phyloP scores from a whole-genome alignment of 352 stramenopile genomes.

The Globisporangium uncinulatum region DNA sequence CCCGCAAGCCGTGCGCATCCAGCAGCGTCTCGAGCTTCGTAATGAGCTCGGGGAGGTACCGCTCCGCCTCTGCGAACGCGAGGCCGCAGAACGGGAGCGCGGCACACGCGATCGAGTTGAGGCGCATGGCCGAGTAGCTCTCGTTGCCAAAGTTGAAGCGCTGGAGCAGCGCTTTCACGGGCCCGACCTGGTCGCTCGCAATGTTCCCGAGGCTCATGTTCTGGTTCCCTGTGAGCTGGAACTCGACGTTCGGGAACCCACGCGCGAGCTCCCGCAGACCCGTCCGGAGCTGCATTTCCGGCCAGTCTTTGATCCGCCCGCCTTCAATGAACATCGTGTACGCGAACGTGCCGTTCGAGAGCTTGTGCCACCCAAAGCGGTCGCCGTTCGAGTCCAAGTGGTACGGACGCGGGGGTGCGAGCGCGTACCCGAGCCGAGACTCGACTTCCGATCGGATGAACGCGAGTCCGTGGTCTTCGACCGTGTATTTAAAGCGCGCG shows the following conservation, averaged over 20 bases:
- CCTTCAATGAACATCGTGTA: constrained; percentile 86
- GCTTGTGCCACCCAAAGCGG: constrained; percentile 74
- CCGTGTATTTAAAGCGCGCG: constrained; percentile 98
- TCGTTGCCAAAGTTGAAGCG: constrained; percentile 90
- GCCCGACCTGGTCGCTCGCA: constrained; percentile 81
- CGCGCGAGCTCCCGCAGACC: constrained; percentile 91
- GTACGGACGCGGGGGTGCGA: constrained; percentile 79
- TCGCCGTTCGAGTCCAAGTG: constrained; percentile 68
- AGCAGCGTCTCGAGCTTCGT: constrained; percentile 91
- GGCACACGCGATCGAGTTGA: constrained; percentile 93
- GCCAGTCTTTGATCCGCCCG: constrained; percentile 93
- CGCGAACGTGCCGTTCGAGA: constrained; percentile 59
- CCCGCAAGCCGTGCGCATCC: constrained; percentile 83
- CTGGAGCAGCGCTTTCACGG: constrained; percentile 89
- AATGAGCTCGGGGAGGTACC: constrained; percentile 92
- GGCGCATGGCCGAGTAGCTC: constrained; percentile 69
- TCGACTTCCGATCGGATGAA: constrained; percentile 93
- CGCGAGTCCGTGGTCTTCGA: constrained; percentile 95
- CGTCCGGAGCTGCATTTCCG: constrained; percentile 77
- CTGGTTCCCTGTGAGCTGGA: constrained; percentile 95
- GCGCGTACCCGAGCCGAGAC: constrained; percentile 91
- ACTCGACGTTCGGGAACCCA: constrained; percentile 87
- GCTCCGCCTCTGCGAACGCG: constrained; percentile 96
- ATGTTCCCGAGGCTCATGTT: constrained; percentile 95
- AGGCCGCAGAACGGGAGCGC: constrained; percentile 95